These are phyloP conservation scores for Tolypocladium guangdongense DNA, from an alignment of 2,329 filamentous ascomycete genomes.

Conservation along the genomic window DNA sequence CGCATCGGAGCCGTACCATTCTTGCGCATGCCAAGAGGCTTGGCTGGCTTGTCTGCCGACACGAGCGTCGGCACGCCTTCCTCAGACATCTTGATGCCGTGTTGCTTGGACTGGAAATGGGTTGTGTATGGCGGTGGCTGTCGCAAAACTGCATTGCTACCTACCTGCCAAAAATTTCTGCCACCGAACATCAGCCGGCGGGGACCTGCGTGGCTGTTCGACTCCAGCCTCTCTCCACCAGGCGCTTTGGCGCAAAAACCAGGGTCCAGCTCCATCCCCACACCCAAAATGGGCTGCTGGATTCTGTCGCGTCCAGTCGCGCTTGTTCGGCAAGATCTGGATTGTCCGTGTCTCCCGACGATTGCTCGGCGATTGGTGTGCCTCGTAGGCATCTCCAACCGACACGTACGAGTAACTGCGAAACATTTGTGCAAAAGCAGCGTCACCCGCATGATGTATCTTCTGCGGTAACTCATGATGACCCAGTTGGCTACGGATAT, in stretches of 20 bases:
- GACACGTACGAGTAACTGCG: not conserved
- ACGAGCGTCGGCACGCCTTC: not conserved
- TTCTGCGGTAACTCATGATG: not conserved
- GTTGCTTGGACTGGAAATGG: conserved; percentile 32
- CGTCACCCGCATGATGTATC: not conserved
- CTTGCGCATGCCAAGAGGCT: conserved; percentile 59
- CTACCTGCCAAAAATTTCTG: not conserved
- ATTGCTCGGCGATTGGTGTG: not conserved
- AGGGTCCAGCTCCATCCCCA: not conserved
- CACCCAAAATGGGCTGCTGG: not conserved
- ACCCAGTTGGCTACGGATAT: not conserved
- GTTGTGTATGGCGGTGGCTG: not conserved
- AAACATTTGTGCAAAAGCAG: not conserved
- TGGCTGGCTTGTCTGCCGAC: conserved; percentile 22
- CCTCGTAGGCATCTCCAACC: not conserved
- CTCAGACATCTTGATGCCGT: conserved; percentile 16
- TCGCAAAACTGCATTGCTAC: not conserved
- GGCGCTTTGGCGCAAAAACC: not conserved
- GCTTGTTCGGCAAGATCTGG: not conserved
- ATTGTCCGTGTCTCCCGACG: not conserved
- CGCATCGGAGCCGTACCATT: conserved; percentile 52
- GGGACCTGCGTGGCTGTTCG: no score
- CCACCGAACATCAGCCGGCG: not conserved
- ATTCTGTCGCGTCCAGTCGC: not conserved
- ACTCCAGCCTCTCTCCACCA: no score